A percentile compares a stretch with the other conserved stretches of the same genome.
Conservation (phyloP, 2,329 filamentous ascomycete species). For the Aspergillus persii region DNA sequence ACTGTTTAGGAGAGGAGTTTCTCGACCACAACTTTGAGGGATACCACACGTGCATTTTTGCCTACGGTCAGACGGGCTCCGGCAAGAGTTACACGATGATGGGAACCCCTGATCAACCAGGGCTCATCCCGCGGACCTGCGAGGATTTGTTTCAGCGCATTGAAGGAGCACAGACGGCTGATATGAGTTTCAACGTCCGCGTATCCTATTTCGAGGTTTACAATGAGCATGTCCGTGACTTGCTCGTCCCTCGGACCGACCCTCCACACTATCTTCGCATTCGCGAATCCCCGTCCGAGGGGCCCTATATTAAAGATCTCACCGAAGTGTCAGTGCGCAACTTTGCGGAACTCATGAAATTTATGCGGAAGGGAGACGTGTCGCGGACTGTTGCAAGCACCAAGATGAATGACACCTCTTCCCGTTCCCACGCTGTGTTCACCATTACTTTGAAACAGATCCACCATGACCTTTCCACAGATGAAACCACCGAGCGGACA, state of each 20-base stretch:
- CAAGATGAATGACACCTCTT: slow-evolving; percentile 99
- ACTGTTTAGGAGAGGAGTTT: slow-evolving; percentile 91
- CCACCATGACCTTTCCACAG: slow-evolving; percentile 93
- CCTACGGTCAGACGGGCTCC: slow-evolving; percentile 95
- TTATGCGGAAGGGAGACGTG: slow-evolving; percentile 85
- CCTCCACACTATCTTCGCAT: slow-evolving; percentile 94
- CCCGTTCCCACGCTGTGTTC: slow-evolving; percentile 94
- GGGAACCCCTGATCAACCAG: slow-evolving; percentile 80
- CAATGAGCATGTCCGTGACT: slow-evolving; percentile 96
- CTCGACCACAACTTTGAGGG: slow-evolving; percentile 99
- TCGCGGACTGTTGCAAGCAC: slow-evolving; percentile 89
- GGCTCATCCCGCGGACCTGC: slow-evolving; percentile 91
- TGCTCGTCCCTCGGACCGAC: slow-evolving; percentile 77
- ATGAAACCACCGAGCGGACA: slow-evolving; percentile 92
- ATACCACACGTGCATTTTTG: slow-evolving; percentile 98
- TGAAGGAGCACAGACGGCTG: slow-evolving; percentile 76
- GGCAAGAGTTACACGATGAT: slow-evolving; percentile 99
- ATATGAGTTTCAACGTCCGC: slow-evolving; percentile 93
- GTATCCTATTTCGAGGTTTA: slow-evolving; percentile 99
- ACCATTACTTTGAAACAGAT: slow-evolving; percentile 98
- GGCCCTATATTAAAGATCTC: slow-evolving; percentile 94
- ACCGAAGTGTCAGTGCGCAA: slow-evolving; percentile 89
- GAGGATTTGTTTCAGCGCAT: slow-evolving; percentile 95
- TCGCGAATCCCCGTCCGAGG: slow-evolving; percentile 89
- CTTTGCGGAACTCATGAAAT: slow-evolving; percentile 80